Base-by-base conservation (phyloP, 192 early-diverging fungal species). In the Backusella westeae region DNA sequence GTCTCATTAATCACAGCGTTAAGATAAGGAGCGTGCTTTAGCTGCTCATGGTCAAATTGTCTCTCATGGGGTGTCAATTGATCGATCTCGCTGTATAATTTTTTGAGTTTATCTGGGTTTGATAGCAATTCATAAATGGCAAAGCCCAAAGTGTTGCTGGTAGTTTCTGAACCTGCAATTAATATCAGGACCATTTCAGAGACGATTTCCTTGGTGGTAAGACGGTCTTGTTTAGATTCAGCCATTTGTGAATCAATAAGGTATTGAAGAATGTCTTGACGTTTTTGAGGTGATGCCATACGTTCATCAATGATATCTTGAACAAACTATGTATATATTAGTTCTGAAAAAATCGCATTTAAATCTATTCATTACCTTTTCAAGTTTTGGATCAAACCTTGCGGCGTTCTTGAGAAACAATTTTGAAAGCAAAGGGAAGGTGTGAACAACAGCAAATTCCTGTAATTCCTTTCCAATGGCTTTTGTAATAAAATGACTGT, bases 1-100 rank as follows among this genome's bases (percentile, higher is more conserved):
- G 85, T 86, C 67, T 90, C 90, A 10, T 89, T 69, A 53, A 90
- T 82, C 17, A 88, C 81, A 0, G 88, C 85, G 26, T 86, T 88
- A 21, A 89, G 71, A 26, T 85, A 85, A 6, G 82, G 81, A 1
- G 88, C 75, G 74, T 86, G 2, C 34, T 82, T 81, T 44, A 86
- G 21, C 52, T 83, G 76, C 6, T 85, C 76, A 39, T 86, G 82
- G 0, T 15, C 15, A 9, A 79, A 68, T 6, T 67, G 15, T 73
- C 53, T 42, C 49, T 34, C 23, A 69, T 10, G 10, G 35, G 42
- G 3, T 7, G 19, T 49, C 6, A 78, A 34, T 3, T 36, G 32
- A 73, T 82, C 81, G 1, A 82, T n/a, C 32, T 82, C 81, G 8
- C 66, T 46, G 8, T 59, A 63, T 2, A 82, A 63, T 29, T 29